phyloP scores from a whole-genome alignment of 2,329 filamentous ascomycete species.

The Cladosporium oxysporum region DNA sequence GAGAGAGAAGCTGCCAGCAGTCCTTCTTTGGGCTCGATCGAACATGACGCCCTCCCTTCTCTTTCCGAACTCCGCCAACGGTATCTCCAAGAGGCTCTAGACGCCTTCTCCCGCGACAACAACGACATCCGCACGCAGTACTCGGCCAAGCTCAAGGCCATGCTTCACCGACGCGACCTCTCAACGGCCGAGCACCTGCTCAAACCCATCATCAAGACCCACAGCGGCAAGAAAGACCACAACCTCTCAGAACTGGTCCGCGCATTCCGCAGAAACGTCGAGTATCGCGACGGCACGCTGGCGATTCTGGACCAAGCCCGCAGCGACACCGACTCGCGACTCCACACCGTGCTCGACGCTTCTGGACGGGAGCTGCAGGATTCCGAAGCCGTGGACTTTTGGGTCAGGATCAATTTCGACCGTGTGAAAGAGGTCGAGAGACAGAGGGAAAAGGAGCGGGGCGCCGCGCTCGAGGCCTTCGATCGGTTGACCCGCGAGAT shows the following conservation, averaged over 20 bases:
- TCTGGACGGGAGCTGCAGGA: conserved; percentile 21
- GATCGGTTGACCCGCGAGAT: neutral
- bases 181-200: conserved; percentile 29
- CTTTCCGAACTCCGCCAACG: conserved; percentile 42
- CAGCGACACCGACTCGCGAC: conserved; percentile 24
- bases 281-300: conserved; percentile 18
- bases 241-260: conserved; percentile 31
- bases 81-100: conserved; percentile 57
- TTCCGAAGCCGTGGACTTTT: conserved; percentile 22
- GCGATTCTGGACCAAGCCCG: too few species aligned
- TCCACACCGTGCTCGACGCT: conserved; percentile 25
- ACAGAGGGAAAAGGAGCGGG: neutral
- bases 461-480: neutral
- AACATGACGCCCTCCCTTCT: neutral
- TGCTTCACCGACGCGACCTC: conserved; percentile 21
- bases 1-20: neutral
- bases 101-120: conserved; percentile 19
- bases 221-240: conserved; percentile 26
- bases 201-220: conserved; percentile 24
- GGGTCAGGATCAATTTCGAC: conserved; percentile 21
- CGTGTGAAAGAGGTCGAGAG: neutral
- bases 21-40: neutral
- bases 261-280: conserved; percentile 33
- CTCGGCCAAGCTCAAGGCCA: too few species aligned
- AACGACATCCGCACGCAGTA: too few species aligned